phyloP scores from a whole-genome alignment of 164 flowering plant genomes.

The Aristolochia contorta region DNA sequence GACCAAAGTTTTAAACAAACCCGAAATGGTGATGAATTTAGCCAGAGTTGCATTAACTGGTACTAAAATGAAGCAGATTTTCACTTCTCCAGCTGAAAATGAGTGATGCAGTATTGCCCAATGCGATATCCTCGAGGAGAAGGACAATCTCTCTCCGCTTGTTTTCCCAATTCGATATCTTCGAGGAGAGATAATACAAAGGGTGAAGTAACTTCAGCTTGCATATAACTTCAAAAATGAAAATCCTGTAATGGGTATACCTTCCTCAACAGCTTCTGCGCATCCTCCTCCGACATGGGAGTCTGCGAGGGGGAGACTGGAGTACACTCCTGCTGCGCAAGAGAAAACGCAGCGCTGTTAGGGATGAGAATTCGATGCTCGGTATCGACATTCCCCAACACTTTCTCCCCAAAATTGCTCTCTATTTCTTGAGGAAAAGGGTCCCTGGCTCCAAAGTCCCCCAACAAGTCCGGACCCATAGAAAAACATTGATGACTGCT shows the following conservation, averaged over 20 bases:
- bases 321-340: slow-evolving; percentile 40
- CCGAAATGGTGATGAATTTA: too few species aligned
- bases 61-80: too few species aligned
- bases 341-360: slow-evolving; percentile 48
- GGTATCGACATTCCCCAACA: slow-evolving; percentile 41
- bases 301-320: slow-evolving; percentile 36
- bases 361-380: slow-evolving; percentile 86
- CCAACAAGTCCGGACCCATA: slow-evolving; percentile 28
- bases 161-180: neutral
- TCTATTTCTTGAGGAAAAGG: slow-evolving; percentile 78
- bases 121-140: neutral
- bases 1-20: too few species aligned
- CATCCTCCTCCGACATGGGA: slow-evolving; percentile 52
- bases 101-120: neutral
- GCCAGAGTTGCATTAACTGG: too few species aligned
- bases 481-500: slow-evolving; percentile 3
- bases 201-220: neutral
- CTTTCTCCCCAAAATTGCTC: slow-evolving; percentile 64
- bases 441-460: slow-evolving; percentile 91
- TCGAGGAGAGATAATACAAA: neutral
- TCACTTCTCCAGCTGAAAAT: neutral
- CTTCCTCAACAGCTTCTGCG: slow-evolving; percentile 54
- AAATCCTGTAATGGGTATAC: slow-evolving; percentile 11
- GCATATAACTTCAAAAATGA: too few species aligned
- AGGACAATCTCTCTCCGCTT: neutral